Conservation (phyloP, 2,329 filamentous ascomycete species). For the Ophiostoma ips region DNA sequence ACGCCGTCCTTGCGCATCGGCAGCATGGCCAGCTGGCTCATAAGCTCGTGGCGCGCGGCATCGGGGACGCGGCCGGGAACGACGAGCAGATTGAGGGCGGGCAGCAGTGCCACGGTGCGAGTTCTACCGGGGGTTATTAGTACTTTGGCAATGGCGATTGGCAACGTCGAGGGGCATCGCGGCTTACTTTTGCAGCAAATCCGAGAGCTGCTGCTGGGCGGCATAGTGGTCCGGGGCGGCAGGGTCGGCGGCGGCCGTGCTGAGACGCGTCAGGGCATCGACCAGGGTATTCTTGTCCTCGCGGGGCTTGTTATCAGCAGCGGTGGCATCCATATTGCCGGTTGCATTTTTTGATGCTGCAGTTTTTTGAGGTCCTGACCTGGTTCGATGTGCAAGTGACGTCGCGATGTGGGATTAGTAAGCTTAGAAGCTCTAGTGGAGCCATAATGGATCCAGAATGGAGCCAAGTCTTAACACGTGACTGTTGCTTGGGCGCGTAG, state of each 20-base stretch:
- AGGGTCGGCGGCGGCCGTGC: slow-evolving; percentile 36
- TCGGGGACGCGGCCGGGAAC: slow-evolving; percentile 43
- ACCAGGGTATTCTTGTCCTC: slow-evolving; percentile 15
- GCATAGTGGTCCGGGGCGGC: slow-evolving; percentile 16
- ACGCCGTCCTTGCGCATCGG: slow-evolving; percentile 51
- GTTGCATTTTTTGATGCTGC: background rate
- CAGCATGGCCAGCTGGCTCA: slow-evolving; percentile 43
- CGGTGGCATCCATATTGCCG: slow-evolving; percentile 8
- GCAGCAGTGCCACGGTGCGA: slow-evolving; percentile 36
- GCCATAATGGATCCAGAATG: no score
- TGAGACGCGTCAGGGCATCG: slow-evolving; percentile 25
- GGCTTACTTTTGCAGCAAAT: slow-evolving; percentile 37
- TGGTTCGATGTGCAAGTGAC: no score
- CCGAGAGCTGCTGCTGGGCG: slow-evolving; percentile 27
- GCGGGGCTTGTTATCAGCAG: background rate
- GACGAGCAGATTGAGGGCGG: slow-evolving; percentile 47
- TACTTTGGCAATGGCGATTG: no score
- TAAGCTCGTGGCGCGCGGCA: slow-evolving; percentile 45
- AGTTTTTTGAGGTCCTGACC: no score
- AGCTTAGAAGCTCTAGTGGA: no score
- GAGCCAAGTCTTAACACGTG: no score
- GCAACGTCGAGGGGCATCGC: no score
- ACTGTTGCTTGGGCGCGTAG: slow-evolving; percentile 6
- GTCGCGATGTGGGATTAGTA: no score
- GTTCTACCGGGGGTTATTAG: slow-evolving; percentile 8